Evolutionary conservation across 1,284 basidiomycete genomes (phyloP).

Genomic region (Microbotryum lychnidis-dioicae): DNA sequence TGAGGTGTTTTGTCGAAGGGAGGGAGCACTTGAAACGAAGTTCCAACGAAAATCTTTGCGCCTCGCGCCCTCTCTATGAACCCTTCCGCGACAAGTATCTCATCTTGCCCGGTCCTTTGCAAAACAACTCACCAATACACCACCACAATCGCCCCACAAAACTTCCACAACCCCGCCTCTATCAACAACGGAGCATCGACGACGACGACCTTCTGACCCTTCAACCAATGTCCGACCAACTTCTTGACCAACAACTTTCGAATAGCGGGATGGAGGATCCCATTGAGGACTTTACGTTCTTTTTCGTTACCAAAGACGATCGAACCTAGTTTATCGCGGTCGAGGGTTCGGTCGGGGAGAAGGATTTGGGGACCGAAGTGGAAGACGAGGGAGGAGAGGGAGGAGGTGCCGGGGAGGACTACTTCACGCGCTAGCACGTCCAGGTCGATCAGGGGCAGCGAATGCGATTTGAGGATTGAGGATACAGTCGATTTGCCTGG

Average conservation of each 20-base stretch:
- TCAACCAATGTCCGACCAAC: constrained; percentile 64
- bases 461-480: constrained; percentile 52
- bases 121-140: constrained; percentile 69
- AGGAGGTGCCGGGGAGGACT: constrained; percentile 73
- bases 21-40: not conserved
- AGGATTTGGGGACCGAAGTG: constrained; percentile 69
- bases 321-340: constrained; percentile 73
- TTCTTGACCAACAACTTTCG: constrained; percentile 48
- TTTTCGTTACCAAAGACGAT: constrained; percentile 73
- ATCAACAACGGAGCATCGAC: constrained; percentile 91
- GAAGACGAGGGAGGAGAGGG: constrained; percentile 57
- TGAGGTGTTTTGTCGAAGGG: not conserved
- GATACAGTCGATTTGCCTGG: constrained; percentile 79
- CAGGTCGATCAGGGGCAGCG: constrained; percentile 78
- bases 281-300: constrained; percentile 67
- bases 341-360: constrained; percentile 57
- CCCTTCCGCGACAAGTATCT: too few species aligned
- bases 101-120: too few species aligned
- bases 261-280: constrained; percentile 85
- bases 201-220: constrained; percentile 68
- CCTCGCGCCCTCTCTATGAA: too few species aligned
- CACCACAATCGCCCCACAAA: constrained; percentile 73
- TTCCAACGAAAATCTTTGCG: too few species aligned
- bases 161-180: constrained; percentile 78
- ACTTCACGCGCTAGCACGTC: constrained; percentile 83